Evolutionary conservation across 345 rosid species (phyloP).

Genomic region (Corymbia maculata): DNA sequence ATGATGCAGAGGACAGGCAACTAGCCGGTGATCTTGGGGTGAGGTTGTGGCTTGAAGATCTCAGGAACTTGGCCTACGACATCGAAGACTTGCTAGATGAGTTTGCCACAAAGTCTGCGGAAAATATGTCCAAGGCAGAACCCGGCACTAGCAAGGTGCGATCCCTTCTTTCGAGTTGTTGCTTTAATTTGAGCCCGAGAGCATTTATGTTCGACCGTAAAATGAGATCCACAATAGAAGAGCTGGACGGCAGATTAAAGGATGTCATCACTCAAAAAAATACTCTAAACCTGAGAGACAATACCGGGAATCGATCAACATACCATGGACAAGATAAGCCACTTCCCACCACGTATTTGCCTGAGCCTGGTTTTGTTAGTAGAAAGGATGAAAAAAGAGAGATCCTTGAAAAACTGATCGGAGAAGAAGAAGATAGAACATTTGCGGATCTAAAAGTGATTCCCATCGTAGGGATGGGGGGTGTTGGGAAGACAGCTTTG

Average conservation of each 20-base stretch:
- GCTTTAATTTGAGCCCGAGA: not conserved
- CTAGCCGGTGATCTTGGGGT: not conserved
- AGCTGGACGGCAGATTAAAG: not conserved
- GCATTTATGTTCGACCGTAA: not conserved
- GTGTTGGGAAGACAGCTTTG: slow-evolving; percentile 12
- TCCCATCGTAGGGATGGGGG: not conserved
- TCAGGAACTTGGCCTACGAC: slow-evolving; percentile 9
- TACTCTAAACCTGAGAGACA: not conserved
- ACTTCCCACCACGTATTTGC: not conserved
- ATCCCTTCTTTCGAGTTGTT: not conserved
- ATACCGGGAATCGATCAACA: too few relatives aligned
- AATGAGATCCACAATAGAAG: slow-evolving; percentile 1
- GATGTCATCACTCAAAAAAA: not conserved
- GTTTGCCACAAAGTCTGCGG: not conserved
- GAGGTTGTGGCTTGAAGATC: slow-evolving; percentile 5
- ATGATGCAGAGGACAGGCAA: not conserved
- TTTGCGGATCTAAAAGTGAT: not conserved
- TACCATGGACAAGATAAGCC: too few relatives aligned
- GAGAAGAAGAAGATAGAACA: not conserved
- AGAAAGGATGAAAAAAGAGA: not conserved
- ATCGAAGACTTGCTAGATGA: slow-evolving; percentile 5
- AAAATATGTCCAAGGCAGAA: not conserved
- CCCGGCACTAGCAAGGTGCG: not conserved
- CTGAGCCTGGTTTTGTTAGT: not conserved
- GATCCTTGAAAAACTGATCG: not conserved